Base-by-base conservation (phyloP, 352 stramenopile genomes). In the Phytophthora pluvialis region DNA sequence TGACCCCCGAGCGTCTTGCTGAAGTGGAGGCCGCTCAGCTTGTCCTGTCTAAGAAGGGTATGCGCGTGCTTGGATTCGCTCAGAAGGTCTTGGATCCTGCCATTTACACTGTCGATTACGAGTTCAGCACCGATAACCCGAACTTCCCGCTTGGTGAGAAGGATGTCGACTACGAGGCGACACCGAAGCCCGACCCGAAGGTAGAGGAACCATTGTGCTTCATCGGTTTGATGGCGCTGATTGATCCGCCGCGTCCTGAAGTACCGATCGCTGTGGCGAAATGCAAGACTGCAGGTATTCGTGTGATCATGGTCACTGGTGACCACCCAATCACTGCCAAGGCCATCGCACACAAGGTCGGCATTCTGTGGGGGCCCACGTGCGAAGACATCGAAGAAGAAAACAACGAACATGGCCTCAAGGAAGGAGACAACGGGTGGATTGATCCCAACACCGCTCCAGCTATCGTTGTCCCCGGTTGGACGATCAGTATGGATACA, bases 281-380 rank as follows among this genome's bases (percentile, higher is more conserved):
- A 60, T 98, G 91, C 72, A 98, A 98, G 58, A 94, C 77, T 9
- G 93, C 93, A 9, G 94, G 94, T 15, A 97, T 98, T 64, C 86
- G 89, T 29, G 94, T 98, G 12, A 96, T 98, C 61, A 98, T 98
- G 94, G 90, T 98, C 40, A 98, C 94, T 9, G 94, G 94, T 28
- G 94, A 98, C 45, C 91, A 98, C 69, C 91, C 93, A 3, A 78
- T 97, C 21, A 98, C 94, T 4, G 94, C 94, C 9, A 93, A 97
- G 64, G 93, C 95, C 6, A 98, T 99, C 65, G 94, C 96, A 0
- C 85, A 97, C 54, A 95, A 98, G 60, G 89, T 98, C 5, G 91
- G 89, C 21, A 98, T 99, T 67, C 59, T 98, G 25, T 98, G 86
- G 91, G 83, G 79, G 1, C 88, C 90, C 3, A 97, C 90, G 13